Percentiles rank a stretch among this genome's conserved stretches.
These are phyloP conservation scores for Annulohypoxylon maeteangense DNA, from an alignment of 495 filamentous ascomycete species.

Conservation along the genomic window DNA sequence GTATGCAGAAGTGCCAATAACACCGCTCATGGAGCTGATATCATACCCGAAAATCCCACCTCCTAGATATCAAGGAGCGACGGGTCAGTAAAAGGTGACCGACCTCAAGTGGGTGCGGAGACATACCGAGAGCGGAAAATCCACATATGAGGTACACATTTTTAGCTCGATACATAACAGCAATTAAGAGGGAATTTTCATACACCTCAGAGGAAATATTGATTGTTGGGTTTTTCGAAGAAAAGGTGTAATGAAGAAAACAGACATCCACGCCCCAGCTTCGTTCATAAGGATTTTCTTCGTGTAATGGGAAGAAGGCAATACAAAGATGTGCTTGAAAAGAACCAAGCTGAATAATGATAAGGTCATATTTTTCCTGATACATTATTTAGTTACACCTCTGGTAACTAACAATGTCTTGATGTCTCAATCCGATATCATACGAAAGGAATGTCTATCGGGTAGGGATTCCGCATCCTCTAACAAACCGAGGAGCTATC, in stretches of 20 bases:
- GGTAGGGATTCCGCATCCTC: neutral
- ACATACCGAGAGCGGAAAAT: slow-evolving; percentile 71
- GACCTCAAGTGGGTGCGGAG: neutral
- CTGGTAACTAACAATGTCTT: neutral
- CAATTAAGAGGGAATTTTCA: neutral
- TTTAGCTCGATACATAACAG: slow-evolving; percentile 56
- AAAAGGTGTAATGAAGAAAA: neutral
- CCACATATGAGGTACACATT: slow-evolving; percentile 71
- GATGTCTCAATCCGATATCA: neutral
- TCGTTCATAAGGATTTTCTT: neutral
- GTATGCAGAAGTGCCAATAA: slow-evolving; percentile 70
- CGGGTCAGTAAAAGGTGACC: neutral
- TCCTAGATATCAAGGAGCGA: slow-evolving; percentile 49
- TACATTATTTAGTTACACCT: neutral
- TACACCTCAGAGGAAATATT: neutral
- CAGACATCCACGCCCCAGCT: neutral
- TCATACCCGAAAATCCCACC: slow-evolving; percentile 79
- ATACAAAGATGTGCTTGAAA: neutral
- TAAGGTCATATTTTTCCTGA: neutral
- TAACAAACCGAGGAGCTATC: neutral
- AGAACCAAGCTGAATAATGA: neutral
- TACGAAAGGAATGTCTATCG: neutral
- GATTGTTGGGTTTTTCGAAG: neutral
- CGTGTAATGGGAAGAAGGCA: no score
- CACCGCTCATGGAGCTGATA: slow-evolving; percentile 76